phyloP scores from a whole-genome alignment of 768 basidiomycete genomes.

The Mycena floridula region DNA sequence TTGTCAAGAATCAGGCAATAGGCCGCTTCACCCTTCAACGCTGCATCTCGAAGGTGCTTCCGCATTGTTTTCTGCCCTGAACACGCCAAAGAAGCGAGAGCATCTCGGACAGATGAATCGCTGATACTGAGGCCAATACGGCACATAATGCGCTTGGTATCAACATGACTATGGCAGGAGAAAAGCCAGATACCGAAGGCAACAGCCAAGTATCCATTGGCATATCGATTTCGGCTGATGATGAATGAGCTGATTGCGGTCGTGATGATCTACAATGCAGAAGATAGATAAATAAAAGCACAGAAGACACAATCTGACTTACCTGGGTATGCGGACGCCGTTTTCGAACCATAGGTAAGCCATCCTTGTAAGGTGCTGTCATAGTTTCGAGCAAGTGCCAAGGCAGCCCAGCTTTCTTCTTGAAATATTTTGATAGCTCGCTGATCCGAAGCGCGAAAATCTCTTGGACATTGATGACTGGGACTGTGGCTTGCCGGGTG shows the following conservation, averaged over 20 bases:
- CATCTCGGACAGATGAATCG: slow-evolving; percentile 12
- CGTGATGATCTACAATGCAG: slow-evolving; percentile 16
- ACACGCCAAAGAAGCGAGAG: slow-evolving; percentile 11
- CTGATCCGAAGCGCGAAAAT: slow-evolving; percentile 11
- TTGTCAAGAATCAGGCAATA: not conserved
- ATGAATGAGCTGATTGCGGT: slow-evolving; percentile 15
- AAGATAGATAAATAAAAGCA: not conserved
- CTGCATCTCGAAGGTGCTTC: not conserved
- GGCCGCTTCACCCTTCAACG: not conserved
- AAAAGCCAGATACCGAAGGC: too few relatives aligned
- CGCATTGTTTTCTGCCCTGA: slow-evolving; percentile 5
- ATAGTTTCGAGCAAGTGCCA: too few relatives aligned
- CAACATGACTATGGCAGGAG: too few relatives aligned
- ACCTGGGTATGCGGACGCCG: slow-evolving; percentile 15
- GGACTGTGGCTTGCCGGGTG: not conserved
- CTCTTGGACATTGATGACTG: slow-evolving; percentile 2
- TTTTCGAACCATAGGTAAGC: slow-evolving; percentile 10
- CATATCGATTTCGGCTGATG: slow-evolving; percentile 13
- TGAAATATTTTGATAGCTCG: slow-evolving; percentile 7
- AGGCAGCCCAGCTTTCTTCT: slow-evolving; percentile 4
- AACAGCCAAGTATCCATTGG: slow-evolving; percentile 17
- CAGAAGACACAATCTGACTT: slow-evolving; percentile 2
- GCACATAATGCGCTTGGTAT: slow-evolving; percentile 15
- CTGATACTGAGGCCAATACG: slow-evolving; percentile 13
- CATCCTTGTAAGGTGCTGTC: slow-evolving; percentile 8